phyloP scores from a whole-genome alignment of 805 yeast species.

The Vanderwaltozyma yarrowii region DNA sequence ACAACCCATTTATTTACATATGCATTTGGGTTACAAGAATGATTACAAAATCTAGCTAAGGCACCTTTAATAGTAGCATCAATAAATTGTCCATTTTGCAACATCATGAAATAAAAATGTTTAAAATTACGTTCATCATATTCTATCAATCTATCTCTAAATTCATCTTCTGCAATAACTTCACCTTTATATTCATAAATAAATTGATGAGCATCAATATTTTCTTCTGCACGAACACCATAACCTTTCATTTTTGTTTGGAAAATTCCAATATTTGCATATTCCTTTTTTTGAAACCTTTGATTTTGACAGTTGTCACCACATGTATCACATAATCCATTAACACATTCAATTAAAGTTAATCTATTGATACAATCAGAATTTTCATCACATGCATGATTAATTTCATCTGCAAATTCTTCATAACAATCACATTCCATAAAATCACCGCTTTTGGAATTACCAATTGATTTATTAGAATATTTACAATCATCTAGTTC shows the following conservation, averaged over 20 bases:
- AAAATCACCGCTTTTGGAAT: constrained; percentile 55
- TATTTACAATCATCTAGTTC: constrained; percentile 53
- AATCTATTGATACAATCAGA: constrained; percentile 87
- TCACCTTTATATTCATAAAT: constrained; percentile 92
- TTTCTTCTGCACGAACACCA: constrained; percentile 67
- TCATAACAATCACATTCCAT: constrained; percentile 87
- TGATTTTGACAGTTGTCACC: constrained; percentile 79
- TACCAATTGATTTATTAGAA: constrained; percentile 50
- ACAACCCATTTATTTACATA: constrained; percentile 97
- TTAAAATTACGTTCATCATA: constrained; percentile 60
- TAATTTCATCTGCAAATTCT: constrained; percentile 32
- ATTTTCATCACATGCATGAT: constrained; percentile 73
- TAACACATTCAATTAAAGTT: constrained; percentile 85
- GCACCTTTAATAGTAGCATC: constrained; percentile 91
- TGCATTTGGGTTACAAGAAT: constrained; percentile 91
- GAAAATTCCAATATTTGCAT: constrained; percentile 71
- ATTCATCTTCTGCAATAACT: constrained; percentile 73
- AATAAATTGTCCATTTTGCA: constrained; percentile 83
- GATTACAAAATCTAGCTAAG: constrained; percentile 86
- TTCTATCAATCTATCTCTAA: constrained; percentile 59
- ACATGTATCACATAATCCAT: constrained; percentile 53
- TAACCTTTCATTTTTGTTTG: constrained; percentile 79
- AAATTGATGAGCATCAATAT: constrained; percentile 54
- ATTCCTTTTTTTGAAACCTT: constrained; percentile 69
- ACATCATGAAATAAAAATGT: constrained; percentile 94